Evolutionary conservation across 164 flowering plant species (phyloP), one percentile per base, ranked within the genome.

Genomic region (Echeveria elegans): DNA sequence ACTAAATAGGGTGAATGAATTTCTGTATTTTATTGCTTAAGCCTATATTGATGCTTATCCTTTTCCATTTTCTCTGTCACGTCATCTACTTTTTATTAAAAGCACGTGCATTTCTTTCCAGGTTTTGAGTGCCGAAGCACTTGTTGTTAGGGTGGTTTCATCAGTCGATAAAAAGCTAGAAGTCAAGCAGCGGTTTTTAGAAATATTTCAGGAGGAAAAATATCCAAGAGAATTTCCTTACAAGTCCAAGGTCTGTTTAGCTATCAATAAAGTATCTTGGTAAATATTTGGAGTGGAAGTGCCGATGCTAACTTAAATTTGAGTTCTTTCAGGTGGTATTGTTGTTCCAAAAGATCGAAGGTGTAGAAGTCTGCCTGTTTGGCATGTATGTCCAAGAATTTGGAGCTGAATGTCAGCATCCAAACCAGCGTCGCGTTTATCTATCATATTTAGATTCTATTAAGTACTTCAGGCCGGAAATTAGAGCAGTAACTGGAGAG

Each of bases 101-200:
- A 48, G 4, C 56, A 2, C n/a, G 56, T 1, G 12, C 18, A 56
- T 0, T 2, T 32, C 58, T 21, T 40, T 24, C 47, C 81, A 92
- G 97, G 88, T 92, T 75, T 88, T 85, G 47, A 93, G 94, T 68
- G 99, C 96, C 30, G 99, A 95, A 70, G 68, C 84, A 59, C 97
- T 95, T 74, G 99, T 95, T 36, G 74, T 95, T 45, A 81, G 99
- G 78, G 97, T 95, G 69, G 99, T 95, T 50, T 95, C 97, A 68
- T 95, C 99, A 11, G 99, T 95, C 72, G 99, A 95, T 82, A 95
- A 92, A 74, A 95, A 88, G 79, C 74, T 95, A 77, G 99, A 95
- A 75, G 99, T 95, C 70, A 95, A 95, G 76, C 92, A 78, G 66
- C 88, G 89, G 36, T 95, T 95, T 76, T 81, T 92, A 70, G 99